phyloP scores from a whole-genome alignment of 768 basidiomycete species.

The Russula compacta region DNA sequence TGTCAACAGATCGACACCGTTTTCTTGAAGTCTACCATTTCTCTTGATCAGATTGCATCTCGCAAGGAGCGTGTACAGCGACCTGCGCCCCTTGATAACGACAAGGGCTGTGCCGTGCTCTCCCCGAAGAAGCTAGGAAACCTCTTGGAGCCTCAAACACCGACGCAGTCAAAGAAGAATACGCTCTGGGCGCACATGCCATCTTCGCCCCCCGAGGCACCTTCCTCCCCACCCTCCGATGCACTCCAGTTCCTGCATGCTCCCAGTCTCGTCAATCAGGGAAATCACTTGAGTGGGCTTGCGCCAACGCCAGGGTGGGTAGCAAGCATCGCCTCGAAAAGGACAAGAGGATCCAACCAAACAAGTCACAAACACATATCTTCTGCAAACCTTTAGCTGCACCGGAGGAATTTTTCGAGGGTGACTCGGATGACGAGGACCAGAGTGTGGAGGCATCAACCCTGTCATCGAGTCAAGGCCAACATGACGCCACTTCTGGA shows the following conservation, averaged over 20 bases:
- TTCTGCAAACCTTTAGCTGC: neutral
- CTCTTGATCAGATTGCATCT: constrained; percentile 52
- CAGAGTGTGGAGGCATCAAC: neutral
- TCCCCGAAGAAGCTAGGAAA: constrained; percentile 16
- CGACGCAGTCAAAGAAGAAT: constrained; percentile 2
- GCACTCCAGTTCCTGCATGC: constrained; percentile 38
- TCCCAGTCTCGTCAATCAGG: constrained; percentile 36
- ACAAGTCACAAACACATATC: neutral
- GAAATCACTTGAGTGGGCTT: constrained; percentile 67
- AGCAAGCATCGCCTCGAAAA: constrained; percentile 17
- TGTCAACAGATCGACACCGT: constrained; percentile 15
- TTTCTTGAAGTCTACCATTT: constrained; percentile 22
- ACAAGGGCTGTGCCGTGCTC: neutral
- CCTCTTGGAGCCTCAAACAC: neutral
- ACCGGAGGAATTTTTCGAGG: neutral
- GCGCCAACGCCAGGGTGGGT: constrained; percentile 38
- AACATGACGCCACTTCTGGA: neutral
- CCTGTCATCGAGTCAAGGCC: constrained; percentile 1
- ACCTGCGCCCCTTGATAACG: neutral
- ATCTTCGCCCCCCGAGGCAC: constrained; percentile 50
- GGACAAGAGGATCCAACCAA: constrained; percentile 20
- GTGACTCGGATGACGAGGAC: neutral
- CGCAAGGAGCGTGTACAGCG: constrained; percentile 34
- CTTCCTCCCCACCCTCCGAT: constrained; percentile 41
- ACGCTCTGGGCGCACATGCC: constrained; percentile 38